These are phyloP conservation scores for Podospora sp. DNA, from an alignment of 495 filamentous ascomycete genomes.

Conservation along the genomic window DNA sequence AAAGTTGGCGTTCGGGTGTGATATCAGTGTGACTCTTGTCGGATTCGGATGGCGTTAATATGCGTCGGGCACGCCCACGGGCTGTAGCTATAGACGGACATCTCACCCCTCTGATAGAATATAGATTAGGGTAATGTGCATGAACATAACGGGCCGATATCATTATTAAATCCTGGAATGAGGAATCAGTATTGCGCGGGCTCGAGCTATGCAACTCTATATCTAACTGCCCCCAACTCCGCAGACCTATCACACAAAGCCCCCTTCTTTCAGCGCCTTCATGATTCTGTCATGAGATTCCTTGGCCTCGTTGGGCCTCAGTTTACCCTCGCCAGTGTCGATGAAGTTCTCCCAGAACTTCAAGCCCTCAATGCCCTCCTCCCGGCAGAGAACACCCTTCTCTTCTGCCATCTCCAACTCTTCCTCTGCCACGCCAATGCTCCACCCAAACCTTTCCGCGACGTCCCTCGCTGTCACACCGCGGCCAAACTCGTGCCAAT, in stretches of 20 bases:
- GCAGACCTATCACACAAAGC: slow-evolving; percentile 39
- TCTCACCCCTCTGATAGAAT: slow-evolving; percentile 9
- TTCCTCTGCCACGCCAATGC: slow-evolving; percentile 94
- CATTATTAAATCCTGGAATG: neutral
- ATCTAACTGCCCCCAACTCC: neutral
- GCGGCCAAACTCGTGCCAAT: slow-evolving; percentile 74
- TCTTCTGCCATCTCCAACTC: slow-evolving; percentile 97
- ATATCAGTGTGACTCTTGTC: neutral
- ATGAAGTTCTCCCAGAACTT: slow-evolving; percentile 79
- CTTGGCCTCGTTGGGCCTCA: slow-evolving; percentile 28
- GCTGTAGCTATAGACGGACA: slow-evolving; percentile 5
- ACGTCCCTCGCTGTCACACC: slow-evolving; percentile 88
- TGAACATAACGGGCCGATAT: neutral
- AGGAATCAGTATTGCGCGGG: neutral
- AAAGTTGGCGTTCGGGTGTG: slow-evolving; percentile 8
- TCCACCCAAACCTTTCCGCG: slow-evolving; percentile 94
- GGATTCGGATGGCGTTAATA: neutral
- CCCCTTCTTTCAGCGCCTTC: slow-evolving; percentile 37
- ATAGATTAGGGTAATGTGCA: slow-evolving; percentile 12
- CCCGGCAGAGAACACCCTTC: slow-evolving; percentile 77
- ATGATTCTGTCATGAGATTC: slow-evolving; percentile 32
- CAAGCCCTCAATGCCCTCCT: slow-evolving; percentile 80
- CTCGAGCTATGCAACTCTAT: slow-evolving; percentile 10
- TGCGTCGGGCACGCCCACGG: neutral
- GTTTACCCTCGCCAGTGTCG: slow-evolving; percentile 43